Percentiles rank a stretch among this genome's conserved stretches.
Evolutionary conservation across 495 filamentous ascomycete species (phyloP).

Genomic region (Aspergillus wentii): DNA sequence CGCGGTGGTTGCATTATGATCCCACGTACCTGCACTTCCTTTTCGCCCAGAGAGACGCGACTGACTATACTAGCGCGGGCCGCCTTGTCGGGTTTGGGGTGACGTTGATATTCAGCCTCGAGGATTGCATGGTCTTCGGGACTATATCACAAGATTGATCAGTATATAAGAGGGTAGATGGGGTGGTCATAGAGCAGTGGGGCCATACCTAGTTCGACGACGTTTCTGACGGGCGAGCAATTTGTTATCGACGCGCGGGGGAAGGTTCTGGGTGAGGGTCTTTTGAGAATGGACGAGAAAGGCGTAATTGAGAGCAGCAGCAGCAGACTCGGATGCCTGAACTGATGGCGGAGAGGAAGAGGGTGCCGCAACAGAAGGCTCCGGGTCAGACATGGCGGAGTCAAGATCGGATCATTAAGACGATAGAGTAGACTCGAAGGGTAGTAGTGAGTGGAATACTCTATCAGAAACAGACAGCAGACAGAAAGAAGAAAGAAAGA

Average conservation of each 20-base stretch:
- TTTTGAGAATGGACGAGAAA: slow-evolving; percentile 68
- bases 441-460: too few species aligned
- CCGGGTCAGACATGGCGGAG: slow-evolving; percentile 33
- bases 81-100: slow-evolving; percentile 90
- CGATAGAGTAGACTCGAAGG: too few species aligned
- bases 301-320: slow-evolving; percentile 46
- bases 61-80: slow-evolving; percentile 78
- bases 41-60: slow-evolving; percentile 87
- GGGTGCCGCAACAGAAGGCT: slow-evolving; percentile 24
- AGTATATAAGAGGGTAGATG: background rate
- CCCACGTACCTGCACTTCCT: slow-evolving; percentile 87
- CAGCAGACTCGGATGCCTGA: slow-evolving; percentile 29
- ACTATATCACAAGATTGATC: slow-evolving; percentile 45
- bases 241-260: slow-evolving; percentile 64
- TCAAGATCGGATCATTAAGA: too few species aligned
- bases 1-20: slow-evolving; percentile 21
- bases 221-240: slow-evolving; percentile 63
- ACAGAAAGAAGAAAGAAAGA: too few species aligned
- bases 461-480: too few species aligned
- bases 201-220: slow-evolving; percentile 56
- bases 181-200: slow-evolving; percentile 11
- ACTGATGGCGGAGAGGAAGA: slow-evolving; percentile 35
- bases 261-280: slow-evolving; percentile 56
- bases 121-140: slow-evolving; percentile 87
- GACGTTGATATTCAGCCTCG: slow-evolving; percentile 78